These are phyloP conservation scores for Zygoascus flipseniorum DNA, from an alignment of 805 yeast species.

Conservation along the genomic window DNA sequence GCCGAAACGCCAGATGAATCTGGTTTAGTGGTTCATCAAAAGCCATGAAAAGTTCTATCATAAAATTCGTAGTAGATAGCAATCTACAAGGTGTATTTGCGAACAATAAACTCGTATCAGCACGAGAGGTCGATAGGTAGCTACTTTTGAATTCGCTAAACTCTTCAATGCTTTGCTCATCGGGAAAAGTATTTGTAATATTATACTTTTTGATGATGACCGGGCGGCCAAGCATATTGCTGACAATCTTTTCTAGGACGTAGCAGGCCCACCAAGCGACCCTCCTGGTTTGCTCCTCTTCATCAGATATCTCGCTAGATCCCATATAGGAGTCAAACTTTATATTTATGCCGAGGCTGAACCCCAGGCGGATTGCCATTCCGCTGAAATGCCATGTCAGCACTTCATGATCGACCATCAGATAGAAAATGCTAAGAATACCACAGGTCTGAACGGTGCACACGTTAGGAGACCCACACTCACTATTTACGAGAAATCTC, in stretches of 20 bases:
- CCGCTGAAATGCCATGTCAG: constrained; percentile 14
- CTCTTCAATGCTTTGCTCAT: constrained; percentile 9
- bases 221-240: constrained; percentile 14
- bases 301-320: constrained; percentile 2
- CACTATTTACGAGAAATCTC: constrained; percentile 7
- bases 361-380: constrained; percentile 10
- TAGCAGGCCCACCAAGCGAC: constrained; percentile 15
- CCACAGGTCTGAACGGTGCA: constrained; percentile 12
- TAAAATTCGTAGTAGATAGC: constrained; percentile 9
- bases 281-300: constrained; percentile 8
- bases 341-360: constrained; percentile 11
- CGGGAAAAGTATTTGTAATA: constrained; percentile 8
- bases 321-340: constrained; percentile 4
- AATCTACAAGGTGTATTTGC: constrained; percentile 7
- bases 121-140: neutral
- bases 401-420: constrained; percentile 9
- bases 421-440: constrained; percentile 7
- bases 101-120: neutral
- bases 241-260: constrained; percentile 8
- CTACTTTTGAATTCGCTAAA: constrained; percentile 4
- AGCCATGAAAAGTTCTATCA: constrained; percentile 10
- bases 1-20: constrained; percentile 10
- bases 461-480: constrained; percentile 11
- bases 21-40: constrained; percentile 10
- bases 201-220: constrained; percentile 11